Conservation (phyloP, 2,329 filamentous ascomycete species). For the Xylaria sp. region DNA sequence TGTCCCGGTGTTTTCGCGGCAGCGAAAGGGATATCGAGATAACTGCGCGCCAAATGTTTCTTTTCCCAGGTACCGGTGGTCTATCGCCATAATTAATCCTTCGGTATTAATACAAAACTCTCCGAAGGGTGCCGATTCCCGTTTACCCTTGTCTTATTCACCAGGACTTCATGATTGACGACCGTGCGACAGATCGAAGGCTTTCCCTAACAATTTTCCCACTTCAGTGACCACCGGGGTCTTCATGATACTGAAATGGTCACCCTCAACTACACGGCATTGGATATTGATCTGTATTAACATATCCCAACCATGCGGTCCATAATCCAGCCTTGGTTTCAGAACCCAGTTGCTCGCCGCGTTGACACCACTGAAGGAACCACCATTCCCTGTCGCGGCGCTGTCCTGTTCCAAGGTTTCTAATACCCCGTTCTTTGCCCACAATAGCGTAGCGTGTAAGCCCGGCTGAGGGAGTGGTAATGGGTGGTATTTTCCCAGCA, state of each 20-base stretch:
- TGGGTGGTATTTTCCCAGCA: slow-evolving; percentile 14
- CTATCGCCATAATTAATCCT: background rate
- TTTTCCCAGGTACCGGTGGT: background rate
- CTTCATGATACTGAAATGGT: slow-evolving; percentile 29
- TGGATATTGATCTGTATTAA: slow-evolving; percentile 1
- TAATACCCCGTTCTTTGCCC: slow-evolving; percentile 13
- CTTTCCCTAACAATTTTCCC: background rate
- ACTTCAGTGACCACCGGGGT: slow-evolving; percentile 1
- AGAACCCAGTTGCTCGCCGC: slow-evolving; percentile 11
- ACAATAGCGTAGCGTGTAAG: slow-evolving; percentile 14
- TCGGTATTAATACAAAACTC: background rate
- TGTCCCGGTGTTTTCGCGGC: too few relatives aligned
- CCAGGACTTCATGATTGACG: background rate
- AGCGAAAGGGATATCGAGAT: too few relatives aligned
- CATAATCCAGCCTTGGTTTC: slow-evolving; percentile 2
- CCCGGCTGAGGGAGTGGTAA: background rate
- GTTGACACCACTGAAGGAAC: background rate
- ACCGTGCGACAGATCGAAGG: background rate
- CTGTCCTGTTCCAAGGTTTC: slow-evolving; percentile 5
- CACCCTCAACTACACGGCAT: slow-evolving; percentile 7
- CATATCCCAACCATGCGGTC: slow-evolving; percentile 17
- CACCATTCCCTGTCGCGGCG: background rate
- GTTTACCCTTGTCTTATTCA: background rate
- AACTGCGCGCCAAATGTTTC: background rate
- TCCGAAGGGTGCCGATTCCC: background rate